Base-by-base conservation (phyloP, 2,329 filamentous ascomycete genomes). In the Gremmenia infestans region DNA sequence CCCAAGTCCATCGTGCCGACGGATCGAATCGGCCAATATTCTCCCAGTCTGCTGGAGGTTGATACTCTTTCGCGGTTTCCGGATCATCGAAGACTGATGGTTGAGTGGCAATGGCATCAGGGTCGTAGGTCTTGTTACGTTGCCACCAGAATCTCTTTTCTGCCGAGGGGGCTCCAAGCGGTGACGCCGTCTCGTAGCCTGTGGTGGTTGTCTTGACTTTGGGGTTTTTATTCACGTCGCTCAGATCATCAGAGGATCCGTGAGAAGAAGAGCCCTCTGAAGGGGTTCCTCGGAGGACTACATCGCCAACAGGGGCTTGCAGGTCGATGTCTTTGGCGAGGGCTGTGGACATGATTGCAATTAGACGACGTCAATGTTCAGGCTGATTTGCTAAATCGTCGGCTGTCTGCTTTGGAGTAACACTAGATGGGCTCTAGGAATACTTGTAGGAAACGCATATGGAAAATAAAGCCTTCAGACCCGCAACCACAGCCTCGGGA, bases 11-110 rank as follows among this genome's bases (percentile, higher is more conserved):
- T 42, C 62, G 48, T 22, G 58, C 62, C 19, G 53, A 55, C 12
- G 66, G 65, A 39, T 67, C 63, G 52, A 64, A 67, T 17, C 64
- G 55, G 48, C 65, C 61, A 1, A 61, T 48, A 35, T 63, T 64
- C 43, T 68, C 66, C 59, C 63, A 67, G 2, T 45, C 57, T 11
- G 55, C 56, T 17, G 60, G 60, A 14, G 65, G 65, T 11, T 61
- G 55, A 49, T 67, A 67, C 32, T 64, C 48, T 50, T 65, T 62
- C 1, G 59, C 56, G 6, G 60, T 61, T 4, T 63, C 60, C 6
- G 61, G 60, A 28, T 67, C 63, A 51, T 67, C 63, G 28, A 67
- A 67, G 1, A 65, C 64, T 11, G 62, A 65, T 12, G 57, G 57
- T 28, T 63, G 62, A 4, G 63, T 66, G n/a, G 64, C 64, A 46